phyloP scores from a whole-genome alignment of 2,329 filamentous ascomycete species.

The Tolypocladium amazonense region DNA sequence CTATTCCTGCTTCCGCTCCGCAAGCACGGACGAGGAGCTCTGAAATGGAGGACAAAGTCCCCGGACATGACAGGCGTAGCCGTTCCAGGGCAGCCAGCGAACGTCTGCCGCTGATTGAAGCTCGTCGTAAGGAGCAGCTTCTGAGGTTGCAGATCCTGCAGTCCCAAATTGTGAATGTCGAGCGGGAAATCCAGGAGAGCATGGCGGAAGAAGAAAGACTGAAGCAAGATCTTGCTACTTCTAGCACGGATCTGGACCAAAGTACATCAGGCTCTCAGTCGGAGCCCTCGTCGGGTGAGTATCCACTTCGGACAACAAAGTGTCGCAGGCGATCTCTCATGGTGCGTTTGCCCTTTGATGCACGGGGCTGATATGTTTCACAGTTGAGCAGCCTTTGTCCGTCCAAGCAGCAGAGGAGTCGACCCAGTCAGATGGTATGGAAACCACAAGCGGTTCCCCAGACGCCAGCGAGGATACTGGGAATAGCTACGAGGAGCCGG shows the following conservation, averaged over 20 bases:
- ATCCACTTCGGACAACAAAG: neutral
- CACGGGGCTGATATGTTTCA: neutral
- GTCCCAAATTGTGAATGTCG: constrained; percentile 34
- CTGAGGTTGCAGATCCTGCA: constrained; percentile 35
- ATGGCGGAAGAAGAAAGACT: constrained; percentile 22
- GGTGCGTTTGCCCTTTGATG: neutral
- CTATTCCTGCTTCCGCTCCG: neutral
- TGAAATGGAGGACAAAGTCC: neutral
- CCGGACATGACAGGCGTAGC: constrained; percentile 9
- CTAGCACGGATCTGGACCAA: constrained; percentile 9
- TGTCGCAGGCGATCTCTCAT: neutral
- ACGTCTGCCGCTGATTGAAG: constrained; percentile 24
- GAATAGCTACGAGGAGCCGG: neutral
- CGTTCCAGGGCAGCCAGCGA: constrained; percentile 24
- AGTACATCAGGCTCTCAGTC: neutral
- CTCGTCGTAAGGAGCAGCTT: constrained; percentile 26
- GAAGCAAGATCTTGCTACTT: constrained; percentile 13
- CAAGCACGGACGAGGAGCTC: neutral
- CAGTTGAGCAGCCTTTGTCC: neutral
- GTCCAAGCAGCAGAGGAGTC: neutral
- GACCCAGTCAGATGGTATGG: neutral
- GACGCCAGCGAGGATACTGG: neutral
- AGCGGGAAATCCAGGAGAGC: constrained; percentile 35
- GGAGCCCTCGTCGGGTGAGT: constrained; percentile 5
- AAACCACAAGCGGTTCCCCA: neutral